These are phyloP conservation scores for Neoboletus magnificus DNA, from an alignment of 768 basidiomycete genomes.

Conservation along the genomic window DNA sequence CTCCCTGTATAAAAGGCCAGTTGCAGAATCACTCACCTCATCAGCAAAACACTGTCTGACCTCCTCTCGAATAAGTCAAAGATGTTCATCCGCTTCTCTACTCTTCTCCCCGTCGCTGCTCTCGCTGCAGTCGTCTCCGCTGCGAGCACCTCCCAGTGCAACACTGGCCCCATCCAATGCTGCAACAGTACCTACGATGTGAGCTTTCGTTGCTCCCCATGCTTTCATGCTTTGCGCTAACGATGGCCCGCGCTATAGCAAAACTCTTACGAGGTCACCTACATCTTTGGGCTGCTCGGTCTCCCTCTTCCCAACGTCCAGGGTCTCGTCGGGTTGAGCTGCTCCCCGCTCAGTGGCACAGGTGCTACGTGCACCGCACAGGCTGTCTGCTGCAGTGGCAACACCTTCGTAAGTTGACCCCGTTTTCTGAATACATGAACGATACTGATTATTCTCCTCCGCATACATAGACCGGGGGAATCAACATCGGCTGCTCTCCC, in stretches of 20 bases:
- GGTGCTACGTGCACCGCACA: slow-evolving; percentile 8
- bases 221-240: background rate
- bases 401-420: slow-evolving; percentile 5
- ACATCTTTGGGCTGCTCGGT: background rate
- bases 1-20: slow-evolving; percentile 1
- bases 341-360: slow-evolving; percentile 1
- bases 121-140: slow-evolving; percentile 6
- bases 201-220: background rate
- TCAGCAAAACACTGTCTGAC: background rate
- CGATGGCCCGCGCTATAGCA: background rate
- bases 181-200: slow-evolving; percentile 3
- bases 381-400: slow-evolving; percentile 16
- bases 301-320: background rate
- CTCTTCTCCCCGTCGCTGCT: slow-evolving; percentile 9
- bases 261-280: background rate
- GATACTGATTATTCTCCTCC: background rate
- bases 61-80: background rate
- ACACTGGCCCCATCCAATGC: slow-evolving; percentile 6
- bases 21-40: background rate
- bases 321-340: slow-evolving; percentile 7
- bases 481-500: slow-evolving; percentile 14
- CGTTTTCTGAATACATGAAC: background rate
- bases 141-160: slow-evolving; percentile 3
- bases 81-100: slow-evolving; percentile 5
- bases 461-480: background rate